Evolutionary conservation across 257 asterid species (phyloP).

Genomic region (Datura wrightii): DNA sequence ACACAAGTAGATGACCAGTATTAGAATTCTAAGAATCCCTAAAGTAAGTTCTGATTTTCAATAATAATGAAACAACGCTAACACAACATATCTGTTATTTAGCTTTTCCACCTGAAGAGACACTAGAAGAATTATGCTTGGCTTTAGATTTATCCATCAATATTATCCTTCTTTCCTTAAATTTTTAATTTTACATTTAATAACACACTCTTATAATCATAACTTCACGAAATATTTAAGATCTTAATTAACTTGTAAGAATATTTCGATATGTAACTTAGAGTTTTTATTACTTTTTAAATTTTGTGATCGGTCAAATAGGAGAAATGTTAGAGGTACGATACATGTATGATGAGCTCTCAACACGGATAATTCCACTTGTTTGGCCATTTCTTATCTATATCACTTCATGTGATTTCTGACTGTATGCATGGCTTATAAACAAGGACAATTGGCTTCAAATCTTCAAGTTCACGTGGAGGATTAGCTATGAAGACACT

Average conservation of each 20-base stretch:
- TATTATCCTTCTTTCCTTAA: not conserved
- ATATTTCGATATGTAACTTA: not conserved
- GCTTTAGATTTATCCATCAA: not conserved
- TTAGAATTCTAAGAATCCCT: not conserved
- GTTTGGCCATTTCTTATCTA: slow-evolving; percentile 31
- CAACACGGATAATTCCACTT: slow-evolving; percentile 43
- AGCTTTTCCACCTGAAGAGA: not conserved
- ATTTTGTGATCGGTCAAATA: not conserved
- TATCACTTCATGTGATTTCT: slow-evolving; percentile 19
- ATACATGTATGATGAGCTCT: not conserved
- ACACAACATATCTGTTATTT: not conserved
- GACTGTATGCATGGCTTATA: not conserved
- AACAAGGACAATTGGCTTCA: slow-evolving; percentile 4
- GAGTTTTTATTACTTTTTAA: not conserved
- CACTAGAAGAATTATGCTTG: not conserved
- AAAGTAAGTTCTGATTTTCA: not conserved
- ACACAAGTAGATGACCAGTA: not conserved
- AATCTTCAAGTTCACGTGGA: slow-evolving; percentile 6
- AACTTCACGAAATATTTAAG: not conserved
- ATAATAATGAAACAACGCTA: not conserved
- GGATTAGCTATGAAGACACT: not conserved
- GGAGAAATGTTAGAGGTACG: not conserved
- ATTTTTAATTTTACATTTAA: not conserved
- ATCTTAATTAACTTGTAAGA: not conserved
- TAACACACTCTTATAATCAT: not conserved